A percentile compares a stretch with the other conserved stretches of the same genome.
These are phyloP conservation scores for Lentinula lateritia DNA, from an alignment of 768 basidiomycete species.

Conservation along the genomic window DNA sequence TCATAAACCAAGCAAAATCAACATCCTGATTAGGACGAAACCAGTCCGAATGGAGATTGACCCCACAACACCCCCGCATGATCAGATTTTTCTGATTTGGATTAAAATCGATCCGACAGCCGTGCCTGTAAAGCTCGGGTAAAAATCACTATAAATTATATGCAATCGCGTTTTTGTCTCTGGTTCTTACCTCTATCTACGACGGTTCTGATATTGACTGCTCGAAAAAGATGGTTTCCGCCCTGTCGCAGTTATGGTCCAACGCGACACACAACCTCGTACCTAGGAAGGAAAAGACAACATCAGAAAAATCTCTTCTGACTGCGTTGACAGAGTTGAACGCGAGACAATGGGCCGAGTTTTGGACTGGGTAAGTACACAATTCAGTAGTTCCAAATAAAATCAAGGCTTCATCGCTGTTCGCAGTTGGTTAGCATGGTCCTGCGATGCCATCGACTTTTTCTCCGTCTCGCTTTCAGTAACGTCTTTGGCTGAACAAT, in stretches of 20 bases:
- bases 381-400: not conserved
- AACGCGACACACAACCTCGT: slow-evolving; percentile 16
- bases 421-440: slow-evolving; percentile 78
- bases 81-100: not conserved
- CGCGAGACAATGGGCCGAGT: slow-evolving; percentile 52
- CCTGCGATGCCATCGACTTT: slow-evolving; percentile 82
- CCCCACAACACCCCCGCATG: not conserved
- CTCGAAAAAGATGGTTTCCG: not conserved
- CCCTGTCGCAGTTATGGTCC: not conserved
- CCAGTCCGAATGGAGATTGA: not conserved
- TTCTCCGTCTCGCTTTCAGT: slow-evolving; percentile 70
- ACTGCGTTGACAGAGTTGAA: slow-evolving; percentile 38
- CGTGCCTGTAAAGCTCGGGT: not conserved
- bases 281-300: slow-evolving; percentile 38
- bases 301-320: slow-evolving; percentile 33
- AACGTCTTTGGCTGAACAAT: slow-evolving; percentile 39
- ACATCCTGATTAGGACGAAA: not conserved
- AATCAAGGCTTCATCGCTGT: not conserved
- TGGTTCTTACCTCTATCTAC: not conserved
- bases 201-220: not conserved
- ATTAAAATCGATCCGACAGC: not conserved
- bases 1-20: not conserved
- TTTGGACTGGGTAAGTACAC: slow-evolving; percentile 55
- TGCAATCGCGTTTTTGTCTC: not conserved
- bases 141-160: not conserved